phyloP scores from a whole-genome alignment of 1,139 yeast genomes.

The Protomyces macrosporus region DNA sequence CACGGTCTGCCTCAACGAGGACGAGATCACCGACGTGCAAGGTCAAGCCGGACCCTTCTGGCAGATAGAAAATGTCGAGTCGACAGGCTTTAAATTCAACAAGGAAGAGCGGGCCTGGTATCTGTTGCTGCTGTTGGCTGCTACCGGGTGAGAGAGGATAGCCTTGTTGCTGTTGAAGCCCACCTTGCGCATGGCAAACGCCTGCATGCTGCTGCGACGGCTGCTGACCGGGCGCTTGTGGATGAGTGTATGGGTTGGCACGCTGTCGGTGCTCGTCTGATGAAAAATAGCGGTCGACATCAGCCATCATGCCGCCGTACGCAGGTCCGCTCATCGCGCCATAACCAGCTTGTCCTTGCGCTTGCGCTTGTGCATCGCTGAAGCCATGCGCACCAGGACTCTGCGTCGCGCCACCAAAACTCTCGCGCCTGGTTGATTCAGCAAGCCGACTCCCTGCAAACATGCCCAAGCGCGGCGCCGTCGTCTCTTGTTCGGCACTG shows the following conservation, averaged over 20 bases:
- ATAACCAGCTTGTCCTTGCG: neutral
- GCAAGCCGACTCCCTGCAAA: neutral
- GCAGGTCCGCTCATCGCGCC: neutral
- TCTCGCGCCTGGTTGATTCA: neutral
- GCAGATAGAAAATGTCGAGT: constrained; percentile 71
- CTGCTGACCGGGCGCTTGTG: neutral
- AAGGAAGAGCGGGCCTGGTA: constrained; percentile 46
- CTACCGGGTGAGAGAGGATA: constrained; percentile 33
- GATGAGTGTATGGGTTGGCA: neutral
- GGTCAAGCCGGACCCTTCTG: constrained; percentile 48
- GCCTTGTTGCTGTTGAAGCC: neutral
- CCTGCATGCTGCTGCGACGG: neutral
- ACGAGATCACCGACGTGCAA: constrained; percentile 72
- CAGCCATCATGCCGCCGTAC: constrained; percentile 13
- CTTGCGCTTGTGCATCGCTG: neutral
- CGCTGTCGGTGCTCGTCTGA: constrained; percentile 25
- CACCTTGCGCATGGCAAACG: neutral
- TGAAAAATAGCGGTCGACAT: constrained; percentile 26
- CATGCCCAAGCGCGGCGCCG: neutral
- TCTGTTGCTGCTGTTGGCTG: constrained; percentile 29
- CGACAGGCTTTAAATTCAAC: constrained; percentile 86
- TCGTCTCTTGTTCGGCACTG: neutral
- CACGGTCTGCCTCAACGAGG: constrained; percentile 96
- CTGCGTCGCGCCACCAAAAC: neutral
- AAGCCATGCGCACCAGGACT: neutral